Base-by-base conservation (phyloP, 352 stramenopile species). In the Globisporangium mamillatum region DNA sequence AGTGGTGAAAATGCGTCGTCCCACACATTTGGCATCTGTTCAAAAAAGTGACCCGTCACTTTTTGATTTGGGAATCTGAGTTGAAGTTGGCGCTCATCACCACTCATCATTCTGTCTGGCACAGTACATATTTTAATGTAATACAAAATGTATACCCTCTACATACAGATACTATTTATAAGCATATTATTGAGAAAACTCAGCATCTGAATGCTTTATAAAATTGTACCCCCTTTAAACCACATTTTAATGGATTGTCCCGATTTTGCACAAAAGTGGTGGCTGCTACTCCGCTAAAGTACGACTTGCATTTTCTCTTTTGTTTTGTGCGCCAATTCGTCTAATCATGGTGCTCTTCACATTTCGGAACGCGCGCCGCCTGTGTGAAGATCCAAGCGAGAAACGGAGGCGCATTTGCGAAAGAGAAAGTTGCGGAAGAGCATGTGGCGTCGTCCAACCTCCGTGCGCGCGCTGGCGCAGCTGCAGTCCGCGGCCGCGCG, bases 381-480 rank as follows among this genome's bases (percentile, higher is more conserved):
- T 34, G 22, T 20, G 50, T 18, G 24, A 38, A 56, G 36, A 54
- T 56, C 50, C 24, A 44, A 67, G 22, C n/a, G 4, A 18, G 59
- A 18, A 18, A 53, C 27, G 44, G 16, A 62, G 6, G 18, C 34
- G n/a, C 57, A 62, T 48, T 18, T 18, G 0, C 24, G 38, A 54
- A 41, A n/a, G 46, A 59, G 9, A 22, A n/a, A 59, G 8, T 22
- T 25, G n/a, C 18, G 1, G 18, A 27, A 10, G 8, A 60, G 8
- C 10, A 82, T 80, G 73, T 82, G 73, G 76, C 70, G 46, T 24
- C 72, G 56, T 24, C 53, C 76, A 56, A 75, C 67, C 48, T 57
- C 74, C 27, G 70, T 69, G 46, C 76, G 71, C 65, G 69, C 64
- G n/a, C 56, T 77, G 25, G 66, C 68, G 60, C 32, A 53, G 22